Base-by-base conservation (phyloP, 139 green algal genomes). In the Haematococcus lacustris region DNA sequence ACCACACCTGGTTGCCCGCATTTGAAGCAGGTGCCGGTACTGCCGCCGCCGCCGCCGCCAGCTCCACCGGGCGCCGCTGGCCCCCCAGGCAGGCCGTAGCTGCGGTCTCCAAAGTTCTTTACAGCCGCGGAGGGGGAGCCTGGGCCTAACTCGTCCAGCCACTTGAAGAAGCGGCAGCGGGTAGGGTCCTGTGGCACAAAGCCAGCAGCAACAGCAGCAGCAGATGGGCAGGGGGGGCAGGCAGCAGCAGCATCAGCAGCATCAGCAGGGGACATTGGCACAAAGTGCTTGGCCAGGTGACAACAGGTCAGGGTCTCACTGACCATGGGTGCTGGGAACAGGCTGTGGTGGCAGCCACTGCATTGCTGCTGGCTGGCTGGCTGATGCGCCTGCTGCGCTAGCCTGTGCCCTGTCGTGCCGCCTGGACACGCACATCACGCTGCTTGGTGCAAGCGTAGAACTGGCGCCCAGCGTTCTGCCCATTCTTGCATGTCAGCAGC, bases 121-220 rank as follows among this genome's bases (percentile, higher is more conserved):
- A n/a, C n/a, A 63, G 6, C 53, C 3, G 26, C 53, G 17, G 9
- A n/a, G 37, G n/a, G n/a, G 23, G 21, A 3, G 4, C 33, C 64
- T 70, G 64, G 37, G 21, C 64, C 38, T 26, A 70, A 17, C 34
- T 67, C 71, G 59, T 81, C 76, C 0, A 57, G 37, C 76, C 76
- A 81, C 30, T 53, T 21, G 57, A 81, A 81, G 71, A 75, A 81
- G 41, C 53, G 39, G 65, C 76, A 81, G 26, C 76, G 70, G 0
- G 76, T 71, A 35, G 76, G 28, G 38, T 81, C 76, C 76, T 81
- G 71, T 13, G n/a, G 2, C 38, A 25, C 47, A 57, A 57, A 57
- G 13, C 21, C 47, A 57, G 21, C 47, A 57, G 21, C 47, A 21
- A 13, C 47, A 21, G 13, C 47, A 57, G 47, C 47, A 28, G 21